phyloP scores from a whole-genome alignment of 108 stramenopile species.

The Nitzschia sp. region DNA sequence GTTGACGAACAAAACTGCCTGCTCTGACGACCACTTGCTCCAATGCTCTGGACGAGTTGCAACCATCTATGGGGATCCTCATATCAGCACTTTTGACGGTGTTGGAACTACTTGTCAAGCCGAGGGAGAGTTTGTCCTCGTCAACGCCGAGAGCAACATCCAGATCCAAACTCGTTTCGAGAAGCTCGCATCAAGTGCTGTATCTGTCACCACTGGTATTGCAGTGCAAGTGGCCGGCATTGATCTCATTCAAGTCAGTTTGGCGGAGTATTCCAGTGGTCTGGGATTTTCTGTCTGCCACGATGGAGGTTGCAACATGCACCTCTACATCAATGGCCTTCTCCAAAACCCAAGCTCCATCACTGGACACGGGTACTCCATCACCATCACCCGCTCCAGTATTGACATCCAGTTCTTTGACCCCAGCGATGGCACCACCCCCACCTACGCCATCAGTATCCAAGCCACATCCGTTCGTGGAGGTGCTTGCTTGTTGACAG shows the following conservation, averaged over 20 bases:
- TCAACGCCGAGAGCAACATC: not conserved
- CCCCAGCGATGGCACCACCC: not conserved
- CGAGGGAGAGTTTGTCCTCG: constrained; percentile 1
- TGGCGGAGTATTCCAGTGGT: not conserved
- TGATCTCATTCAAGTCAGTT: not conserved
- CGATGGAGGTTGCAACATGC: not conserved
- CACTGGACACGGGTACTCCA: not conserved
- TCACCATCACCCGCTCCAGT: not conserved
- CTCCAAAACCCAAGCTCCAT: not conserved
- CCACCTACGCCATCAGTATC: not conserved
- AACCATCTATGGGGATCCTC: constrained; percentile 7
- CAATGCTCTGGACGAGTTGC: not conserved
- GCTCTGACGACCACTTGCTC: too few species aligned
- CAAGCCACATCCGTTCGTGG: too few species aligned
- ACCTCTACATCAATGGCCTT: not conserved
- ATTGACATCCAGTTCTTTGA: not conserved
- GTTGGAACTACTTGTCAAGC: not conserved
- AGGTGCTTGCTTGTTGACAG: too few species aligned
- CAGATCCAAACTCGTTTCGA: constrained; percentile 1
- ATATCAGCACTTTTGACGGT: constrained; percentile 12
- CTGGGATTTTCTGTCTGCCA: too few species aligned
- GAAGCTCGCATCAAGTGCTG: not conserved
- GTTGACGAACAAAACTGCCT: too few species aligned
- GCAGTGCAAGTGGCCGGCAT: not conserved
- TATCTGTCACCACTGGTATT: not conserved